These are phyloP conservation scores for Chaetothyriales sp. DNA, from an alignment of 2,329 filamentous ascomycete species.

Conservation along the genomic window DNA sequence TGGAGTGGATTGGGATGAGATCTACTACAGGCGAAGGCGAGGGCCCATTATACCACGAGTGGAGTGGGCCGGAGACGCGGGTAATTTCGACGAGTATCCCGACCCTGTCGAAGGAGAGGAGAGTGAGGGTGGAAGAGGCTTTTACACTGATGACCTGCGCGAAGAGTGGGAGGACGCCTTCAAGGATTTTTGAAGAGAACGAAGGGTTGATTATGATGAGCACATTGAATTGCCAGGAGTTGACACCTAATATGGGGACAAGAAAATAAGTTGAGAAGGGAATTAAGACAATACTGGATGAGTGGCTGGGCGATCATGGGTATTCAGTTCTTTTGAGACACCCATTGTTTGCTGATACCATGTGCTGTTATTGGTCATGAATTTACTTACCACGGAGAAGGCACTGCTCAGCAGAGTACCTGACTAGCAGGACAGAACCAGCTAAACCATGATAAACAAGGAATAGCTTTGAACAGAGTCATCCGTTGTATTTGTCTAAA, in stretches of 20 bases:
- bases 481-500: too few species aligned
- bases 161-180: constrained; percentile 48
- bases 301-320: too few species aligned
- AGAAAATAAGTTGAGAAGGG: too few species aligned
- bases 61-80: constrained; percentile 45
- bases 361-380: too few species aligned
- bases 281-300: too few species aligned
- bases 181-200: constrained; percentile 39
- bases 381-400: too few species aligned
- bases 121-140: constrained; percentile 26
- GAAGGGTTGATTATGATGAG: background rate
- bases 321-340: too few species aligned
- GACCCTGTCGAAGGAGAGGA: constrained; percentile 38
- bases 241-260: background rate
- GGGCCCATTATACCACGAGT: constrained; percentile 52
- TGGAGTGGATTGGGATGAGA: constrained; percentile 47
- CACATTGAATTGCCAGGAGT: background rate
- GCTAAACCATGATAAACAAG: too few species aligned
- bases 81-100: constrained; percentile 55
- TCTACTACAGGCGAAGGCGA: constrained; percentile 46
- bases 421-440: too few species aligned
- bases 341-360: too few species aligned
- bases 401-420: too few species aligned
- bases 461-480: too few species aligned
- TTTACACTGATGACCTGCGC: constrained; percentile 47